Evolutionary conservation across 148 eudicot genomes (phyloP).

Genomic region (Salicornia ramosissima): DNA sequence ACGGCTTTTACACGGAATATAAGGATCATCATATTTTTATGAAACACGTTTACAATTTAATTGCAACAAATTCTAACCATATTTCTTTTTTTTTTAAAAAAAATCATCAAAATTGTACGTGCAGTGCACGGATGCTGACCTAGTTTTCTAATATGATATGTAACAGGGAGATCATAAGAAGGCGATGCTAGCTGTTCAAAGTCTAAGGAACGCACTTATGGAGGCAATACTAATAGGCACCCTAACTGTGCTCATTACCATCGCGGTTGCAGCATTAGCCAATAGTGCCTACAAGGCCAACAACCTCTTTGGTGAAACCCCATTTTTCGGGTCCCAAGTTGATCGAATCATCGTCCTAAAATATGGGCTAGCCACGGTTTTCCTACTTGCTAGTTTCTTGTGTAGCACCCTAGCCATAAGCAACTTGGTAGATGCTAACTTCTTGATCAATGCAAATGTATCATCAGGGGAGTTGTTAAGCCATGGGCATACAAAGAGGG

Average conservation of each 20-base stretch:
- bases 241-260: conserved; percentile 39
- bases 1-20: too few relatives aligned
- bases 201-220: conserved; percentile 76
- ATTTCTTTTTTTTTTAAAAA: too few relatives aligned
- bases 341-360: conserved; percentile 49
- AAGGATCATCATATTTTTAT: too few relatives aligned
- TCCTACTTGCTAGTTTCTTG: conserved; percentile 59
- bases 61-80: too few relatives aligned
- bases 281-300: conserved; percentile 56
- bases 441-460: conserved; percentile 71
- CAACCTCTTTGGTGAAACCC: conserved; percentile 28
- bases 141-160: neutral
- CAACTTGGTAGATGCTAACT: conserved; percentile 64
- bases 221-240: conserved; percentile 57
- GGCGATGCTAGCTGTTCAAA: conserved; percentile 75
- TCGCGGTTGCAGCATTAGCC: conserved; percentile 54
- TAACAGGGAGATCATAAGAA: conserved; percentile 73
- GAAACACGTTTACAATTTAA: too few relatives aligned
- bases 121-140: too few relatives aligned
- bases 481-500: conserved; percentile 28
- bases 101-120: too few relatives aligned
- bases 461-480: conserved; percentile 27
- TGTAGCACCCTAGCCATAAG: conserved; percentile 68
- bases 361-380: conserved; percentile 48
- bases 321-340: conserved; percentile 50